A percentile compares a stretch with the other conserved stretches of the same genome.
Evolutionary conservation across 129 eudicot genomes (phyloP).

Genomic region (Tagetes patula): DNA sequence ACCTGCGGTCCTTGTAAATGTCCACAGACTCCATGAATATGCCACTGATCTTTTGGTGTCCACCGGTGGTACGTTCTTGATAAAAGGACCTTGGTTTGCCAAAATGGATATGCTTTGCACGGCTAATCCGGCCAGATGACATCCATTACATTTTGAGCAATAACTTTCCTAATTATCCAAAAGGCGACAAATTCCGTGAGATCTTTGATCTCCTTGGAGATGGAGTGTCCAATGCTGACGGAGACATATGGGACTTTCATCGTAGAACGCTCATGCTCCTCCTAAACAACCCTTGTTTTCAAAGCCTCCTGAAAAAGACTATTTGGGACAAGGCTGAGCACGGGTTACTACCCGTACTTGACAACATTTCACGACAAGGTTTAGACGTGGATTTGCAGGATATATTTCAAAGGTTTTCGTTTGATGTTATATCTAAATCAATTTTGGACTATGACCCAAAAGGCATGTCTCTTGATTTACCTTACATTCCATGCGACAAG

Average conservation of each 20-base stretch:
- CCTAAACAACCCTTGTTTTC: slow-evolving; percentile 14
- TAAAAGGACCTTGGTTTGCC: no score
- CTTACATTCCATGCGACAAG: slow-evolving; percentile 30
- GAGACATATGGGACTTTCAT: slow-evolving; percentile 38
- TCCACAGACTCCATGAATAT: no score
- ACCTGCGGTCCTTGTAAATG: no score
- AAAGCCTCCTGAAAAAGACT: neutral
- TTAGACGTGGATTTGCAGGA: no score
- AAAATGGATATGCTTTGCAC: no score
- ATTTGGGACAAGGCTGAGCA: slow-evolving; percentile 26
- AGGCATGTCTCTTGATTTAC: slow-evolving; percentile 34
- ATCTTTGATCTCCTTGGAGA: slow-evolving; percentile 46
- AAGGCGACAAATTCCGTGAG: no score
- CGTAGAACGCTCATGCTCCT: slow-evolving; percentile 22
- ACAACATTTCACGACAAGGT: neutral
- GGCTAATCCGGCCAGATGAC: no score
- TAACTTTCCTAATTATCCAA: no score
- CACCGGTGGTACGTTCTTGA: no score
- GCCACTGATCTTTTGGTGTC: no score
- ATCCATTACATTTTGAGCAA: no score
- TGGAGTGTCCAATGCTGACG: slow-evolving; percentile 33
- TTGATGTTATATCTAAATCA: slow-evolving; percentile 38
- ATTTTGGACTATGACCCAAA: slow-evolving; percentile 40
- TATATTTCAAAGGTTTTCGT: slow-evolving; percentile 45
- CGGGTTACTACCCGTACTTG: slow-evolving; percentile 27